These are phyloP conservation scores for Pythium rhizo-oryzae DNA, from an alignment of 352 stramenopile species.

Conservation along the genomic window DNA sequence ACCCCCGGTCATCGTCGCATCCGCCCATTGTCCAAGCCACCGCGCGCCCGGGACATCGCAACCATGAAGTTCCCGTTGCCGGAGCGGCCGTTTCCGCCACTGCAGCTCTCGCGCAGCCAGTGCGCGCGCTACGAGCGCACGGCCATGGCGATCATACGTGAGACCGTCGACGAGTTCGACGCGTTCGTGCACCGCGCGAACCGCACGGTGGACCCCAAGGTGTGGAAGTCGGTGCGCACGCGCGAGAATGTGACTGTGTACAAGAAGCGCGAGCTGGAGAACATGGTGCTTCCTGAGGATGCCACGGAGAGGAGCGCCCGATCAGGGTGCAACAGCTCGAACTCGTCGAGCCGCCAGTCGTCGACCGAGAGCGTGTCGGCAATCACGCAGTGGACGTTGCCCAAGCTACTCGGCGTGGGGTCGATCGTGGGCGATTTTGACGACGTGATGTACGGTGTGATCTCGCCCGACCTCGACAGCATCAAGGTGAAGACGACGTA, in stretches of 20 bases:
- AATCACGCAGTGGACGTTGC: conserved; percentile 7
- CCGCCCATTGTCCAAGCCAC: no score
- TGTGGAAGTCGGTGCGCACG: conserved; percentile 47
- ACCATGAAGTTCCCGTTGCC: conserved; percentile 26
- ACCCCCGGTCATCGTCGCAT: no score
- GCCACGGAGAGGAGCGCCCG: conserved; percentile 3
- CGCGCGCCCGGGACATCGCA: no score
- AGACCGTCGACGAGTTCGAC: conserved; percentile 45
- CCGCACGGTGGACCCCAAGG: conserved; percentile 38
- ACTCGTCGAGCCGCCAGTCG: conserved; percentile 23
- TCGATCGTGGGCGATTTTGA: conserved; percentile 26
- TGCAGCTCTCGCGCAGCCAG: conserved; percentile 44
- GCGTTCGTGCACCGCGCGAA: conserved; percentile 32
- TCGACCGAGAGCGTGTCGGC: conserved; percentile 31
- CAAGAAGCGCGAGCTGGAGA: conserved; percentile 29
- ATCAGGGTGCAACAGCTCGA: conserved; percentile 25
- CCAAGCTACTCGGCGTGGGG: conserved; percentile 27
- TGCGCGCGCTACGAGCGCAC: conserved; percentile 42
- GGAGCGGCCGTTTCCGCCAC: conserved; percentile 27
- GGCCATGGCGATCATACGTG: conserved; percentile 35
- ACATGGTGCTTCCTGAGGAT: background rate
- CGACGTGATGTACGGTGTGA: conserved; percentile 43
- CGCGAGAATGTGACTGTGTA: conserved; percentile 40
- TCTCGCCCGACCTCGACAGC: conserved; percentile 41
- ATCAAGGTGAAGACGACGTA: conserved; percentile 58